These are phyloP conservation scores for Nyssa sinensis DNA, from an alignment of 148 eudicot species.

Conservation along the genomic window DNA sequence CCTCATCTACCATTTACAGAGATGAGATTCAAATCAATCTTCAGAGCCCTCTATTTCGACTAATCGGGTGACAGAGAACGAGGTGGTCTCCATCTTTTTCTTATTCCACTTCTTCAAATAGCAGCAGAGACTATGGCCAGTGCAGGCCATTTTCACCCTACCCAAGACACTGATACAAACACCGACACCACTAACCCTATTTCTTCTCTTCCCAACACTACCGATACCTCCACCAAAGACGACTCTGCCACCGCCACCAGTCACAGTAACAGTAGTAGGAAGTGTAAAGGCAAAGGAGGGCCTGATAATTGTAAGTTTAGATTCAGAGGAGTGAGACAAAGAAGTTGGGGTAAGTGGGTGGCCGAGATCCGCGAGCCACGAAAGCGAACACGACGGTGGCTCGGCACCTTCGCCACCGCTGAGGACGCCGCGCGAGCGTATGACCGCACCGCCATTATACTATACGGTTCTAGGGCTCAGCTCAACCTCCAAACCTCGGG, in stretches of 20 bases:
- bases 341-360: slow-evolving; percentile 98
- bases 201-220: too few relatives aligned
- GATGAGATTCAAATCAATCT: slow-evolving; percentile 4
- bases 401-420: slow-evolving; percentile 90
- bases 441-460: slow-evolving; percentile 79
- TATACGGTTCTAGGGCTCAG: slow-evolving; percentile 79
- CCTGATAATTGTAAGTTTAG: slow-evolving; percentile 74
- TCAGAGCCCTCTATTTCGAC: slow-evolving; percentile 14
- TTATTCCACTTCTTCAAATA: slow-evolving; percentile 5
- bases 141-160: slow-evolving; percentile 7
- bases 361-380: slow-evolving; percentile 96
- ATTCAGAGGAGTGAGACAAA: slow-evolving; percentile 82
- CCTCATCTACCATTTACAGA: slow-evolving; percentile 55
- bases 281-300: slow-evolving; percentile 67
- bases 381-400: slow-evolving; percentile 79
- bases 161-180: not conserved
- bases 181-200: too few relatives aligned
- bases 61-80: slow-evolving; percentile 29
- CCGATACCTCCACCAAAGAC: slow-evolving; percentile 18
- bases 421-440: slow-evolving; percentile 95
- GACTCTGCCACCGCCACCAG: slow-evolving; percentile 19
- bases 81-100: slow-evolving; percentile 12
- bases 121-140: slow-evolving; percentile 13
- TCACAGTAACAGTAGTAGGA: slow-evolving; percentile 13
- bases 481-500: slow-evolving; percentile 66